A percentile compares a stretch with the other conserved stretches of the same genome.
phyloP scores from a whole-genome alignment of 148 eudicot species.

The Rhododendron kiyosumense region DNA sequence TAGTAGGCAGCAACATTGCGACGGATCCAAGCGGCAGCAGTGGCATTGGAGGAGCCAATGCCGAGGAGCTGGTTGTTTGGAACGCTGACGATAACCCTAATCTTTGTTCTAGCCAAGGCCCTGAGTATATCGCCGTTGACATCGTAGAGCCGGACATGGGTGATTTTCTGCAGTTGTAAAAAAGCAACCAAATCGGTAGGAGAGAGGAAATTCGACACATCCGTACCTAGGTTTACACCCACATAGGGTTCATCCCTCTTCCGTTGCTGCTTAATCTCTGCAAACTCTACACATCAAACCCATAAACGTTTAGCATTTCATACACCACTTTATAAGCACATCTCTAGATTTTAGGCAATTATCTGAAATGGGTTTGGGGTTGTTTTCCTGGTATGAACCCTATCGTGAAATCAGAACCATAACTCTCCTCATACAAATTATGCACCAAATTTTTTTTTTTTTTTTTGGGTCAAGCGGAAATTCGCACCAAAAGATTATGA shows the following conservation, averaged over 20 bases:
- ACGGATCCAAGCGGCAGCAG: constrained; percentile 78
- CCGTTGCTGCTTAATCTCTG: constrained; percentile 47
- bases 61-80: constrained; percentile 85
- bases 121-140: constrained; percentile 59
- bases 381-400: not conserved
- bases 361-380: not conserved
- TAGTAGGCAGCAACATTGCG: constrained; percentile 61
- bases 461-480: too few relatives aligned
- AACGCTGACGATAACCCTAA: constrained; percentile 67
- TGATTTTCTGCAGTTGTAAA: constrained; percentile 65
- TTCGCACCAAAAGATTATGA: not conserved
- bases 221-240: constrained; percentile 81
- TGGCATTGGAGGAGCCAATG: constrained; percentile 74
- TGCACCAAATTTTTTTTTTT: not conserved
- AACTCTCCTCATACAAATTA: not conserved
- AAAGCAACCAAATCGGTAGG: constrained; percentile 60
- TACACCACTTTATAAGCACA: not conserved
- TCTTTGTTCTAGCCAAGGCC: constrained; percentile 68
- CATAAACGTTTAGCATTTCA: not conserved
- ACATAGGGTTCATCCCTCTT: constrained; percentile 54
- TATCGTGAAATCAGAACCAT: not conserved
- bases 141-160: constrained; percentile 72
- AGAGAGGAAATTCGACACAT: constrained; percentile 51
- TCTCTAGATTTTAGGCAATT: too few relatives aligned
- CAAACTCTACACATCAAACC: constrained; percentile 7